These are phyloP conservation scores for Fusarium phyllophilum DNA, from an alignment of 2,329 filamentous ascomycete species.

Conservation along the genomic window DNA sequence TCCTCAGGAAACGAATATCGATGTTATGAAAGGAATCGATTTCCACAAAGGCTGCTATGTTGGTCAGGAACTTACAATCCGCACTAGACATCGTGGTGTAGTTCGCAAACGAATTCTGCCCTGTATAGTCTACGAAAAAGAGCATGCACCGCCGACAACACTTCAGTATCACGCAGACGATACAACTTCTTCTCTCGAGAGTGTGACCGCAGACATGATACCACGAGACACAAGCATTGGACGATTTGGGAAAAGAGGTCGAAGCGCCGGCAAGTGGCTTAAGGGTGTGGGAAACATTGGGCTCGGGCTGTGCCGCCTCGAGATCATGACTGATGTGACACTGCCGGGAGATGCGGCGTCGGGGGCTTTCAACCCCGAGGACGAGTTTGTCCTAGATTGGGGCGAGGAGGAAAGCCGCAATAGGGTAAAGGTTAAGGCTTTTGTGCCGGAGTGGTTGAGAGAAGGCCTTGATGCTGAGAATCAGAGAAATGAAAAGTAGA, in stretches of 20 bases:
- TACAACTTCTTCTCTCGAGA: conserved; percentile 38
- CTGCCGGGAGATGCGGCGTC: conserved; percentile 75
- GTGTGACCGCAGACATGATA: conserved; percentile 49
- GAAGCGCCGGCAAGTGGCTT: conserved; percentile 84
- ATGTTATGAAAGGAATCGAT: conserved; percentile 85
- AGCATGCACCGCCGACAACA: conserved; percentile 50
- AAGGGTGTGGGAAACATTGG: conserved; percentile 85
- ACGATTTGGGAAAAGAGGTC: conserved; percentile 65
- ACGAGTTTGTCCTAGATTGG: conserved; percentile 71
- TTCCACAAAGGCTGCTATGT: conserved; percentile 98
- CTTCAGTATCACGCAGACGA: conserved; percentile 59
- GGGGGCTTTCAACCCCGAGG: conserved; percentile 68
- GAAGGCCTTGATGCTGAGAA: conserved; percentile 49
- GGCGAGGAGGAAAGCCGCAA: conserved; percentile 53
- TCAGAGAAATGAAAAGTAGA: conserved; percentile 29
- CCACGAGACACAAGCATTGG: conserved; percentile 61
- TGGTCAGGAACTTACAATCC: conserved; percentile 95
- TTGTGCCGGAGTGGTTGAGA: conserved; percentile 82
- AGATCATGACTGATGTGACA: conserved; percentile 86
- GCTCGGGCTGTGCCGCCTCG: conserved; percentile 84
- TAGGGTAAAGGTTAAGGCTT: conserved; percentile 73
- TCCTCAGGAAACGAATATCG: conserved; percentile 90
- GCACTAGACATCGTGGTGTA: conserved; percentile 93
- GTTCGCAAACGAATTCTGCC: conserved; percentile 91
- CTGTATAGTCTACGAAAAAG: conserved; percentile 72